These are phyloP conservation scores for Camellia japonica DNA, from an alignment of 148 eudicot genomes.

Conservation along the genomic window DNA sequence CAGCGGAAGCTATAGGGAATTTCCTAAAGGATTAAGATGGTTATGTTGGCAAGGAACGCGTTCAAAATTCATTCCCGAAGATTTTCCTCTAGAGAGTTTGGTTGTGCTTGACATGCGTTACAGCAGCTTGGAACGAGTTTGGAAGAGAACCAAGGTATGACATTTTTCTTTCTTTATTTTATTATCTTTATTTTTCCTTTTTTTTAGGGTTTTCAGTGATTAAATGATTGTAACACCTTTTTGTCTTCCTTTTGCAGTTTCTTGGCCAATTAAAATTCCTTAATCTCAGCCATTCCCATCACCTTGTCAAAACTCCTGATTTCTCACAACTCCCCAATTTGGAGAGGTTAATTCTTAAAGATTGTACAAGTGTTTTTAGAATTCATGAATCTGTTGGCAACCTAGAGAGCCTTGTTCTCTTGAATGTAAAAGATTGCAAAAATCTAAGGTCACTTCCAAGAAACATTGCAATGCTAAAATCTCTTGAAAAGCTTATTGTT, in stretches of 20 bases:
- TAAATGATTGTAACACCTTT: neutral
- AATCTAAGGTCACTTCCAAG: neutral
- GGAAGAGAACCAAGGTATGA: slow-evolving; percentile 11
- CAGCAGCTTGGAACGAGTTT: neutral
- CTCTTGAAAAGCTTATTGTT: neutral
- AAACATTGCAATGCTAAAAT: neutral
- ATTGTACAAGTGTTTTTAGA: too few relatives aligned
- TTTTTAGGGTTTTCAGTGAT: too few relatives aligned
- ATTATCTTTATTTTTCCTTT: too few relatives aligned
- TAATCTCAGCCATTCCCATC: slow-evolving; percentile 2
- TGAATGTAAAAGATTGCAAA: neutral
- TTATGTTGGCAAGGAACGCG: too few relatives aligned
- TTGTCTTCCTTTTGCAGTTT: neutral
- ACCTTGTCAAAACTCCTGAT: neutral
- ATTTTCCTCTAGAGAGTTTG: slow-evolving; percentile 4
- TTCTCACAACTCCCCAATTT: slow-evolving; percentile 1
- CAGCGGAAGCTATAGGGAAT: neutral
- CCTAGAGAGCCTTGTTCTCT: neutral
- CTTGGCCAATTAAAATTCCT: neutral
- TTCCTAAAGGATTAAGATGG: slow-evolving; percentile 3
- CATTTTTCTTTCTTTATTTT: neutral
- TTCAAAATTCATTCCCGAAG: neutral
- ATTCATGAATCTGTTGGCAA: neutral
- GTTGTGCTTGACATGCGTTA: slow-evolving; percentile 12
- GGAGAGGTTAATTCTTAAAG: neutral